phyloP scores from a whole-genome alignment of 257 asterid species.

The Solanum appendiculatum region DNA sequence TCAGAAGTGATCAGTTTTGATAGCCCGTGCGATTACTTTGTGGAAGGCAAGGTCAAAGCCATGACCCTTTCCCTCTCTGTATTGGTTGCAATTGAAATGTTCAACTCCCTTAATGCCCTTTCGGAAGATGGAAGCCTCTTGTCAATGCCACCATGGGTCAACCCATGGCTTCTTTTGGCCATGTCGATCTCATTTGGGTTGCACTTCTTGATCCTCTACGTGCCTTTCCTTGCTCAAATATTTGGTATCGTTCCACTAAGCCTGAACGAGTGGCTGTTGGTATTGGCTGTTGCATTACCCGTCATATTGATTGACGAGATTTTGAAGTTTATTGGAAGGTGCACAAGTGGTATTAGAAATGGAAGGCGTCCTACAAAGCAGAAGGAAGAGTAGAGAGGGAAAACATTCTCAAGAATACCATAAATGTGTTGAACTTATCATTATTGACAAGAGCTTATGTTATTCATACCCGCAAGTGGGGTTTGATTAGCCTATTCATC shows the following conservation, averaged over 20 bases:
- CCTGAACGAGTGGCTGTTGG: conserved; percentile 81
- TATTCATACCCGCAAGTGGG: conserved; percentile 1
- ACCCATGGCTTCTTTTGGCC: conserved; percentile 92
- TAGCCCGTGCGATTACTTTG: conserved; percentile 86
- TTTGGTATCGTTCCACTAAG: conserved; percentile 91
- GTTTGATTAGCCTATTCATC: background rate
- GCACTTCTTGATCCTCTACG: conserved; percentile 90
- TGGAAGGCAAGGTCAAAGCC: conserved; percentile 82
- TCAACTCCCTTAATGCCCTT: conserved; percentile 86
- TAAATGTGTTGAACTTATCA: background rate
- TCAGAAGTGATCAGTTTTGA: conserved; percentile 35
- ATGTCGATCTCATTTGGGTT: conserved; percentile 90
- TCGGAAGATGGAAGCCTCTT: conserved; percentile 95
- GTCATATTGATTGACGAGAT: conserved; percentile 83
- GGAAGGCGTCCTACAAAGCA: conserved; percentile 35
- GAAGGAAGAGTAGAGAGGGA: conserved; percentile 51
- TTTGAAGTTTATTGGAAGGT: conserved; percentile 78
- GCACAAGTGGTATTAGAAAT: conserved; percentile 38
- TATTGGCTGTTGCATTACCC: conserved; percentile 68
- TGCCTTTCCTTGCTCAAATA: conserved; percentile 83
- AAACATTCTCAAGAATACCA: background rate
- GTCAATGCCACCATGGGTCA: conserved; percentile 99
- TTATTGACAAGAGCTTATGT: background rate
- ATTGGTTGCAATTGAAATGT: conserved; percentile 94
- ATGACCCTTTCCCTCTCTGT: conserved; percentile 96